These are phyloP conservation scores for Phalaenopsis aphrodite DNA, from an alignment of 106 monocot species.

Conservation along the genomic window DNA sequence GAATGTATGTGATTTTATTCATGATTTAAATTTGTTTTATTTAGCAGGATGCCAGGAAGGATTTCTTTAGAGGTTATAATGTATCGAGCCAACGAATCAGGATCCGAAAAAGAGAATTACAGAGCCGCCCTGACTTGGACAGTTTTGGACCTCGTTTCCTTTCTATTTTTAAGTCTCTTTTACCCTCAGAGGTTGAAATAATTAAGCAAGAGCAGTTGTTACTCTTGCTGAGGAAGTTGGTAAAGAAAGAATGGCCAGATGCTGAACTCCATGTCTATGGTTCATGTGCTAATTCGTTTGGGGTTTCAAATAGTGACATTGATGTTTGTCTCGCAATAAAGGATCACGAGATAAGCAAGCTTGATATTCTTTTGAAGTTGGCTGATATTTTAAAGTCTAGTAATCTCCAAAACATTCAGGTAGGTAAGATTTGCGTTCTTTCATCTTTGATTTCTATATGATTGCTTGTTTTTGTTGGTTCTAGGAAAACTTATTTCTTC, in stretches of 20 bases:
- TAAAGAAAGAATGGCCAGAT: conserved; percentile 79
- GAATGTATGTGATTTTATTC: not conserved
- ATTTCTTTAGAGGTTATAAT: conserved; percentile 65
- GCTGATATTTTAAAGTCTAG: conserved; percentile 72
- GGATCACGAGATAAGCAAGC: conserved; percentile 47
- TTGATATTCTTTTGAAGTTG: conserved; percentile 77
- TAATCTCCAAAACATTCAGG: conserved; percentile 90
- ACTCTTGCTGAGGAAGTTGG: conserved; percentile 39
- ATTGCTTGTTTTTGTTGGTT: not conserved
- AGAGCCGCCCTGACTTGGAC: conserved; percentile 61
- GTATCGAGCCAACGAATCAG: conserved; percentile 72
- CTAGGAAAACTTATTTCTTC: not conserved
- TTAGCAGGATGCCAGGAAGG: conserved; percentile 62
- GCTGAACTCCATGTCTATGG: conserved; percentile 79
- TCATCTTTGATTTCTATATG: not conserved
- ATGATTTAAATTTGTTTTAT: not conserved
- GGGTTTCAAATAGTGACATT: conserved; percentile 90
- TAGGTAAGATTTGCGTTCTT: conserved; percentile 13
- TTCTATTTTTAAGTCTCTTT: conserved; percentile 63
- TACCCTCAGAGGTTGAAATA: conserved; percentile 77
- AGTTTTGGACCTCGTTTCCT: conserved; percentile 42
- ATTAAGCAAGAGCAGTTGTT: conserved; percentile 67
- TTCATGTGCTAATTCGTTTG: conserved; percentile 97
- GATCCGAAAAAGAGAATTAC: conserved; percentile 41
- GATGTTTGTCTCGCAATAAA: conserved; percentile 88